Evolutionary conservation across 345 rosid genomes (phyloP), one percentile per base, ranked within the genome.

Genomic region (Firmiana major): DNA sequence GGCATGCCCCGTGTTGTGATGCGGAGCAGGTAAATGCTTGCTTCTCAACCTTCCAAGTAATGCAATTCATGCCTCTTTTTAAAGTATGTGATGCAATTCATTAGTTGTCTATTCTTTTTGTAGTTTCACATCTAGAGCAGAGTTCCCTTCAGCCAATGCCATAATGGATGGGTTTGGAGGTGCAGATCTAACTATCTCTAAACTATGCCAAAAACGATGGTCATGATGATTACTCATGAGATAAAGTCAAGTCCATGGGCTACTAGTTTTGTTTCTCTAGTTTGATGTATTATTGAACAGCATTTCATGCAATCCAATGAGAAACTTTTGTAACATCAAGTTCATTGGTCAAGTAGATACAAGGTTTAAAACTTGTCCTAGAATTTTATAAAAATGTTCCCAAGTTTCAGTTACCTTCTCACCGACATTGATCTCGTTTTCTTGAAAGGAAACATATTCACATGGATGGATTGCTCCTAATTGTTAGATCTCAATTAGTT

Each of bases 81-180:
- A 40, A 75, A 53, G 40, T 38, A 21, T 71, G 46, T 7, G 70
- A 19, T 46, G 42, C 34, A 7, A 26, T 49, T 59, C 70, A 57
- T 62, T 64, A 40, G 19, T 54, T 8, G 48, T 24, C 9, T 53
- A 16, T 12, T 65, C 16, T 7, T 19, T 19, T 40, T 58, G 46
- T 21, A 95, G 99, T 81, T 88, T 84, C 78, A 93, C 97, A 42
- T 83, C 97, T 9, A 87, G 99, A 85, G 94, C 93, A 0, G 92
- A 93, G 85, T 93, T 93, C 79, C 94, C 93, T 59, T 86, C 90
- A 9, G 97, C 93, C n/a, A 90, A 81, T 57, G 97, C 96, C 9
- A 76, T 87, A 68, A 60, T 91, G 98, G 98, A 95, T 73, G 98
- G 98, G n/a, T 93, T 95, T 78, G 96, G 99, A 83, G 98, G 91